phyloP scores from a whole-genome alignment of 75 land plant species.

The Ceratopteris richardii region DNA sequence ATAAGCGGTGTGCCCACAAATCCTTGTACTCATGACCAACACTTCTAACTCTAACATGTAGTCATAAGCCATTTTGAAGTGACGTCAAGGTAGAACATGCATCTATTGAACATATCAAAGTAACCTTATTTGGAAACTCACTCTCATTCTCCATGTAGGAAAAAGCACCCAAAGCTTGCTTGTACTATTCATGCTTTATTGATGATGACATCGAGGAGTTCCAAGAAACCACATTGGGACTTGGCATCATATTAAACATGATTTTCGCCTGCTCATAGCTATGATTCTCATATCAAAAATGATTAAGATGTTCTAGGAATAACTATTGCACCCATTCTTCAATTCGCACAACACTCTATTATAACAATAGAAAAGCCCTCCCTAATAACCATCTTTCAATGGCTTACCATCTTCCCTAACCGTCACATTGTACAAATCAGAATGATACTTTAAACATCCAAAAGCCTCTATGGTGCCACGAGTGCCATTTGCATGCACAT shows the following conservation, averaged over 20 bases:
- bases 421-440: constrained; percentile 69
- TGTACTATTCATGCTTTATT: background rate
- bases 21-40: constrained; percentile 14
- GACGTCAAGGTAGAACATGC: constrained; percentile 44
- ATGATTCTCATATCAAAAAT: background rate
- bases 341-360: constrained; percentile 57
- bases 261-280: background rate
- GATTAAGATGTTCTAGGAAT: background rate
- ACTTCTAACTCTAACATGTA: constrained; percentile 24
- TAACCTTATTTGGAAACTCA: constrained; percentile 29
- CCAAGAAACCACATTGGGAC: constrained; percentile 5
- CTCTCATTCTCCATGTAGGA: constrained; percentile 29
- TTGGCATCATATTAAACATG: background rate
- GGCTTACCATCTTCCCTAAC: constrained; percentile 35
- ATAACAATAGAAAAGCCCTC: constrained; percentile 73
- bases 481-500: constrained; percentile 93
- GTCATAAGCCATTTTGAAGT: constrained; percentile 29
- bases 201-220: background rate
- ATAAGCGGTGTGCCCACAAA: constrained; percentile 27
- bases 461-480: constrained; percentile 48
- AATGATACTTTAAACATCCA: constrained; percentile 83
- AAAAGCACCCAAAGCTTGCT: constrained; percentile 25
- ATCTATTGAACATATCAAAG: constrained; percentile 34
- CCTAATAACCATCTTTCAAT: constrained; percentile 39
- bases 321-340: constrained; percentile 29